These are phyloP conservation scores for Penicillium brevicompactum DNA, from an alignment of 2,329 filamentous ascomycete species.

Conservation along the genomic window DNA sequence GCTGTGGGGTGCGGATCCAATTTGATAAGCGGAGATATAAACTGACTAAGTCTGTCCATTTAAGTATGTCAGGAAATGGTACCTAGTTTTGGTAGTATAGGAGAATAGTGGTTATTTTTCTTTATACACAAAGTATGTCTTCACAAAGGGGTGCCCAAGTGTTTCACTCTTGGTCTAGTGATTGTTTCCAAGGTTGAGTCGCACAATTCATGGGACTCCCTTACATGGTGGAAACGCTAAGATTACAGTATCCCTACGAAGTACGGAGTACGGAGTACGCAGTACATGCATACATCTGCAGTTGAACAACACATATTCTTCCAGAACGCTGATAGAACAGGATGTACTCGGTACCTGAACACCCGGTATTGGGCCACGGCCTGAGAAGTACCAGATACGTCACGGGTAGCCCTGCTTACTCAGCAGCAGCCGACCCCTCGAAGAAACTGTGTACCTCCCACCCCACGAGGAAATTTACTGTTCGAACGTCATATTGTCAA, in stretches of 20 bases:
- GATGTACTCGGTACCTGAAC: slow-evolving; percentile 11
- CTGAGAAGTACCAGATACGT: slow-evolving; percentile 11
- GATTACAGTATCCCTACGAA: too few relatives aligned
- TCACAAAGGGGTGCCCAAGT: too few relatives aligned
- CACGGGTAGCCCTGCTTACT: slow-evolving; percentile 15
- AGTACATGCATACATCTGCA: not conserved
- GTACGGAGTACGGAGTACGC: not conserved
- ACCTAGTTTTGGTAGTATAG: not conserved
- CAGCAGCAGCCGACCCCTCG: slow-evolving; percentile 13
- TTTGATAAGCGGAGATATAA: slow-evolving; percentile 8
- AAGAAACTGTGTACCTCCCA: slow-evolving; percentile 12
- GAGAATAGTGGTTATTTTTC: not conserved
- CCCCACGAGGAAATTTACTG: slow-evolving; percentile 16
- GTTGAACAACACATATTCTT: not conserved
- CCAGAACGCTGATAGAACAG: not conserved
- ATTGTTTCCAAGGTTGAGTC: too few relatives aligned
- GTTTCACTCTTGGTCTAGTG: too few relatives aligned
- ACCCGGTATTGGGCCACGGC: not conserved
- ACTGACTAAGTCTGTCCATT: slow-evolving; percentile 1
- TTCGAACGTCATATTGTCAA: slow-evolving; percentile 10
- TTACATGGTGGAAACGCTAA: too few relatives aligned
- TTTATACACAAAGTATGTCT: not conserved
- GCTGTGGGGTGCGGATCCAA: slow-evolving; percentile 11
- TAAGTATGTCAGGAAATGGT: not conserved
- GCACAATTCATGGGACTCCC: too few relatives aligned